Evolutionary conservation across 2,329 filamentous ascomycete genomes (phyloP).

Genomic region (Fusarium sacchari): DNA sequence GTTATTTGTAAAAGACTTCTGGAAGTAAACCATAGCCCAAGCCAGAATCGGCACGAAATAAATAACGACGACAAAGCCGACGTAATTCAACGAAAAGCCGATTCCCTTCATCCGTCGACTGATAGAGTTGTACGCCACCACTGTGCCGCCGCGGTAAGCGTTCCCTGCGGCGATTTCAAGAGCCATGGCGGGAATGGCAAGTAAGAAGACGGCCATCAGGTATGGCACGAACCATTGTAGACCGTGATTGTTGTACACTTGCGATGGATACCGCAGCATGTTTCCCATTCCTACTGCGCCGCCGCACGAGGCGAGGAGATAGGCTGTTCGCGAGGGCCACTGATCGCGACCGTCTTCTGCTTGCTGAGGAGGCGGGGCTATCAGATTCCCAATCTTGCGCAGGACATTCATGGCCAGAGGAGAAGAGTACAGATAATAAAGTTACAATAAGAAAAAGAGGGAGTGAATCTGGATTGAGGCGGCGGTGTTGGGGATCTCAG

Average conservation of each 20-base stretch:
- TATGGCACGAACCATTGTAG: neutral
- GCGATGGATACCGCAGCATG: neutral
- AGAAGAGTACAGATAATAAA: neutral
- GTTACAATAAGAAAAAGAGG: neutral
- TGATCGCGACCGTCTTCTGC: neutral
- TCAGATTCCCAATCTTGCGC: neutral
- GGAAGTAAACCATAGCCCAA: neutral
- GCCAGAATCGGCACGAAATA: neutral
- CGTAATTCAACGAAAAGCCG: neutral
- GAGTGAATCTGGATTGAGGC: neutral
- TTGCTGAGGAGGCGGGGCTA: neutral
- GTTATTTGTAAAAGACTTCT: neutral
- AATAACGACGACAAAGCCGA: neutral
- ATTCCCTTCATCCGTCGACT: neutral
- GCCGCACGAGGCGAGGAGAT: neutral
- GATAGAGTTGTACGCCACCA: neutral
- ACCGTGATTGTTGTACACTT: neutral
- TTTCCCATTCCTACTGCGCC: neutral
- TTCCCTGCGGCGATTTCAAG: neutral
- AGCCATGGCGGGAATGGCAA: neutral
- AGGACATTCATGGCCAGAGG: fast-evolving
- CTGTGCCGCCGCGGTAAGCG: neutral
- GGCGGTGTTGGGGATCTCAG: neutral
- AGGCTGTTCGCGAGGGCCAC: neutral
- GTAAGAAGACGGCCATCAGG: neutral